Evolutionary conservation across 2,329 filamentous ascomycete species (phyloP).

Genomic region (Alternaria ethzedia): DNA sequence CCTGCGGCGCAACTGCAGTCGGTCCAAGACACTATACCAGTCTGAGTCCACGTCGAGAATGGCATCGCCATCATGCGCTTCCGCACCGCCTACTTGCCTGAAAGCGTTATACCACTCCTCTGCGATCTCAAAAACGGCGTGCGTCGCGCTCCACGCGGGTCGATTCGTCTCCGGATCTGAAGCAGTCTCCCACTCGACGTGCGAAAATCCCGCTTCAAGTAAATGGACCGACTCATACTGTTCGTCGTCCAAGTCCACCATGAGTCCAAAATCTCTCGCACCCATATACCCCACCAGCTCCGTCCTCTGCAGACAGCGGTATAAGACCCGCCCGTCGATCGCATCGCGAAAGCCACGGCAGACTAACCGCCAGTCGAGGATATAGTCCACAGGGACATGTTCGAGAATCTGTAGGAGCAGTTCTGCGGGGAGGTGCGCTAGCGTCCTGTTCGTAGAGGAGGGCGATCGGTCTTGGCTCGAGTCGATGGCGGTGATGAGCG

Average conservation of each 20-base stretch:
- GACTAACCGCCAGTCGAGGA: conserved; percentile 38
- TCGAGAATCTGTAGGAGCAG: conserved; percentile 37
- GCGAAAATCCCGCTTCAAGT: conserved; percentile 18
- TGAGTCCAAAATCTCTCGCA: background rate
- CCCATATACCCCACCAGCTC: conserved; percentile 34
- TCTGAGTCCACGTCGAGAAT: background rate
- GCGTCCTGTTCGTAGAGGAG: background rate
- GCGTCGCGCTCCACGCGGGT: conserved; percentile 21
- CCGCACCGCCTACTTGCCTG: background rate
- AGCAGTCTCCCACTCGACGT: background rate
- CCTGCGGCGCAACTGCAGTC: conserved; percentile 8
- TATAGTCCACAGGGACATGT: conserved; percentile 32
- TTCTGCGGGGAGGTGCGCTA: conserved; percentile 39
- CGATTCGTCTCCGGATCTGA: background rate
- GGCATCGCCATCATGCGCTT: background rate
- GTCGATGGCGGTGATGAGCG: conserved; percentile 37
- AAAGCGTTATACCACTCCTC: conserved; percentile 23
- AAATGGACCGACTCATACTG: conserved; percentile 26
- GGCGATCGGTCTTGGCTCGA: conserved; percentile 28
- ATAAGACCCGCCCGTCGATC: conserved; percentile 38
- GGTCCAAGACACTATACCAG: conserved; percentile 7
- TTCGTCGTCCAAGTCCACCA: conserved; percentile 13
- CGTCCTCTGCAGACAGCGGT: conserved; percentile 26
- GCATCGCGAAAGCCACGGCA: conserved; percentile 40
- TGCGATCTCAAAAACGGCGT: conserved; percentile 34